Evolutionary conservation across 257 asterid species (phyloP).

Genomic region (Primulina huaijiensis): DNA sequence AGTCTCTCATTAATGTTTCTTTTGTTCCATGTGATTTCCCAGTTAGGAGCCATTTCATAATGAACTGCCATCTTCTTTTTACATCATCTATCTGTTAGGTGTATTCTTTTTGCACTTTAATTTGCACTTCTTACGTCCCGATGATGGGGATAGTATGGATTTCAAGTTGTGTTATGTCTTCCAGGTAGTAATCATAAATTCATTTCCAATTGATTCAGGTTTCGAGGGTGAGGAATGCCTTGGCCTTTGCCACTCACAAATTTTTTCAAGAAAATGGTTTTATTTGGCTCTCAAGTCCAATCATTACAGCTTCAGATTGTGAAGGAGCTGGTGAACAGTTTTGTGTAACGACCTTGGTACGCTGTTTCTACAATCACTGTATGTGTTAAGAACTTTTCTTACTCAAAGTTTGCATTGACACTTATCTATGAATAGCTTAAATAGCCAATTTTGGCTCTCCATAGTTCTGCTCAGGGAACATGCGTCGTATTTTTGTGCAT

Average conservation of each 20-base stretch:
- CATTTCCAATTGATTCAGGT: constrained; percentile 50
- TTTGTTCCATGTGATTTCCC: constrained; percentile 18
- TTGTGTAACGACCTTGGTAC: constrained; percentile 97
- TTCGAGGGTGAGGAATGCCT: constrained; percentile 91
- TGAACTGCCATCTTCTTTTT: neutral
- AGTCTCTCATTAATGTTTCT: neutral
- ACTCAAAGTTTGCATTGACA: constrained; percentile 20
- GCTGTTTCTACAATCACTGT: constrained; percentile 25
- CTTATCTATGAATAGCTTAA: constrained; percentile 18
- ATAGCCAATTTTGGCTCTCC: constrained; percentile 20
- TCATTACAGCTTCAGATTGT: constrained; percentile 96
- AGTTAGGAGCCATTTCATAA: neutral
- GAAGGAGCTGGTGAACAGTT: constrained; percentile 99
- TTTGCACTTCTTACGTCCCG: constrained; percentile 6
- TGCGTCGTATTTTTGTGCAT: neutral
- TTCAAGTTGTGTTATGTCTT: neutral
- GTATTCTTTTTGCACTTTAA: neutral
- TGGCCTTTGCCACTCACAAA: constrained; percentile 92
- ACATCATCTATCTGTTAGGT: constrained; percentile 7
- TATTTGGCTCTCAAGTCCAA: constrained; percentile 96
- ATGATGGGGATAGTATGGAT: constrained; percentile 11
- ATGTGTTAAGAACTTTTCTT: constrained; percentile 13
- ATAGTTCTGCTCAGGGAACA: constrained; percentile 5
- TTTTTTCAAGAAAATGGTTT: constrained; percentile 95
- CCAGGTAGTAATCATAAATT: constrained; percentile 14